phyloP scores from a whole-genome alignment of 2,329 filamentous ascomycete genomes.

The Stagonosporopsis tanaceti region DNA sequence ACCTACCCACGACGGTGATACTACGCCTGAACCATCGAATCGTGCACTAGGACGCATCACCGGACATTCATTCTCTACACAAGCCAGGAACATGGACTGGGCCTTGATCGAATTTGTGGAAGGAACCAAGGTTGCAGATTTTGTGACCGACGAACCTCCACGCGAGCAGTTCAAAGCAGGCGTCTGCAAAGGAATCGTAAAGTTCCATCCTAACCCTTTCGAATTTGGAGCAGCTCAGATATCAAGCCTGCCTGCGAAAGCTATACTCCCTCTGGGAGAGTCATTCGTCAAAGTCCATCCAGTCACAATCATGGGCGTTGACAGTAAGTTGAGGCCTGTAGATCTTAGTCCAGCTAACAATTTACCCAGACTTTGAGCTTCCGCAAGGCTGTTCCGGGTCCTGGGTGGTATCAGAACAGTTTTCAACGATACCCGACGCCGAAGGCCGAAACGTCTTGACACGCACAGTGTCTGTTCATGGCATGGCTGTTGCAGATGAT shows the following conservation, averaged over 20 bases:
- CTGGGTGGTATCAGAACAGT: background rate
- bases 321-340: background rate
- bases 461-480: background rate
- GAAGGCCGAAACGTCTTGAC: background rate
- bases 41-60: background rate
- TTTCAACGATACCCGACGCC: too few relatives aligned
- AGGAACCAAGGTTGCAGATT: background rate
- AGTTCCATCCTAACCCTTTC: background rate
- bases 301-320: background rate
- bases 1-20: background rate
- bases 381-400: background rate
- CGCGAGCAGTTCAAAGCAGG: background rate
- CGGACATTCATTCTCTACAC: background rate
- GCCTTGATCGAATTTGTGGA: background rate
- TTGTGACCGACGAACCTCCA: background rate
- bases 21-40: background rate
- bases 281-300: background rate
- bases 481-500: constrained; percentile 19
- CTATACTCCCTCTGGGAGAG: background rate
- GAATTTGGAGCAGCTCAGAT: background rate
- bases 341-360: background rate
- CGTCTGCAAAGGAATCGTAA: background rate
- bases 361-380: background rate
- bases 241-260: background rate
- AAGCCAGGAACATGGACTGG: background rate